Conservation (phyloP, 179 eudicot species). For the Nepenthes alata region DNA sequence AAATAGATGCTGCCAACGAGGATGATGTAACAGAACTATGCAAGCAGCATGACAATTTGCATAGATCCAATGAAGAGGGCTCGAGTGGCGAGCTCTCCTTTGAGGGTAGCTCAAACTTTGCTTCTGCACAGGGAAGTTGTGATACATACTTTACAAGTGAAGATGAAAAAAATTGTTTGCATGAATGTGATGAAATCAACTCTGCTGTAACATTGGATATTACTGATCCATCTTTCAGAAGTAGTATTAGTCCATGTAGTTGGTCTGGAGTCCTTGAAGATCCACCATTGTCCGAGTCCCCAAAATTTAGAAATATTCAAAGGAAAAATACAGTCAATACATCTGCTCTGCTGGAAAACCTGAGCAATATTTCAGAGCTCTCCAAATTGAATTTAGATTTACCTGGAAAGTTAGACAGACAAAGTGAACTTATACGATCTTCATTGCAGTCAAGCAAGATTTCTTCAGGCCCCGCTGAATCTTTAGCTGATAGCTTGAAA, state of each 20-base stretch:
- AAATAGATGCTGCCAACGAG: conserved; percentile 32
- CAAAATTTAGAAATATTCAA: conserved; percentile 43
- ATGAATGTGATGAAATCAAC: conserved; percentile 51
- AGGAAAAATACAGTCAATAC: conserved; percentile 48
- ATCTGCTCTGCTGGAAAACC: conserved; percentile 27
- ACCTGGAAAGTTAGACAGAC: conserved; percentile 21
- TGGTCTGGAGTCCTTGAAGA: conserved; percentile 47
- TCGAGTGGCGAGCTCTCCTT: conserved; percentile 21
- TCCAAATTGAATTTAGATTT: conserved; percentile 30
- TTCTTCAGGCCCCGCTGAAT: conserved; percentile 65
- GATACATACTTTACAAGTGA: conserved; percentile 72
- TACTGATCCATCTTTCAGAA: conserved; percentile 19
- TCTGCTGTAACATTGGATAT: conserved; percentile 19
- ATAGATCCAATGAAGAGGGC: conserved; percentile 37
- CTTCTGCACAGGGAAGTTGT: conserved; percentile 51
- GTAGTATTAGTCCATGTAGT: conserved; percentile 24
- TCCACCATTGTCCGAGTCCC: conserved; percentile 72
- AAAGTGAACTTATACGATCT: conserved; percentile 41
- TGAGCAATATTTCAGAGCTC: conserved; percentile 25
- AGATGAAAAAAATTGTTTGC: conserved; percentile 55
- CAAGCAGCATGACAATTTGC: conserved; percentile 45
- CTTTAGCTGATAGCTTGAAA: conserved; percentile 79
- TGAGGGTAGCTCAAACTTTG: conserved; percentile 29
- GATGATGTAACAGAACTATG: conserved; percentile 60
- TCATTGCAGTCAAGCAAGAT: conserved; percentile 65